Evolutionary conservation across 2,329 filamentous ascomycete species (phyloP).

Genomic region (Sclerotinia minor): DNA sequence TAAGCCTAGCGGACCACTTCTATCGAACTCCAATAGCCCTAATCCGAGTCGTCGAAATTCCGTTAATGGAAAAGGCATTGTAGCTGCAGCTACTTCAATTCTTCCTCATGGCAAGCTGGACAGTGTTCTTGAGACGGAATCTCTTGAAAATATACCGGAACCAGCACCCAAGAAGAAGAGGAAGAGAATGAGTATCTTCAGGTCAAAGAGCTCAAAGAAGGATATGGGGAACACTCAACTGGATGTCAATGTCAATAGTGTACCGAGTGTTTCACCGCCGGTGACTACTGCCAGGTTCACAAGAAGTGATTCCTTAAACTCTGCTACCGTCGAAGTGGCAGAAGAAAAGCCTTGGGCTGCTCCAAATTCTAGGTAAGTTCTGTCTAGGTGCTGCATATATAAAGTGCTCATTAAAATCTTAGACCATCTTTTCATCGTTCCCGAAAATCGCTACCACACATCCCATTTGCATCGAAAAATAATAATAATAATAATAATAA

Average conservation of each 20-base stretch:
- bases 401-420: constrained; percentile 7
- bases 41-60: constrained; percentile 34
- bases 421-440: constrained; percentile 23
- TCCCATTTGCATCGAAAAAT: constrained; percentile 27
- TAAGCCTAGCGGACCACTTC: constrained; percentile 32
- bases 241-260: background rate
- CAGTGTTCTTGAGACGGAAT: constrained; percentile 13
- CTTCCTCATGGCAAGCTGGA: constrained; percentile 13
- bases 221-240: background rate
- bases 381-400: background rate
- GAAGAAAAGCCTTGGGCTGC: constrained; percentile 13
- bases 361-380: constrained; percentile 14
- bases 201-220: constrained; percentile 19
- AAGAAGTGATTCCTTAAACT: constrained; percentile 23
- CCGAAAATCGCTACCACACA: constrained; percentile 35
- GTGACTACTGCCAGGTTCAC: constrained; percentile 5
- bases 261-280: background rate
- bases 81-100: constrained; percentile 1
- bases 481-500: constrained; percentile 26
- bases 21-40: constrained; percentile 28
- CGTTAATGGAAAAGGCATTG: constrained; percentile 25
- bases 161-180: constrained; percentile 25
- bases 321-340: background rate
- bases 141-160: background rate
- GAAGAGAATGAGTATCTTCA: constrained; percentile 26